Percentiles rank a stretch among this genome's conserved stretches.
Evolutionary conservation across 2,329 filamentous ascomycete genomes (phyloP).

Genomic region (Diaporthe aspalathi): DNA sequence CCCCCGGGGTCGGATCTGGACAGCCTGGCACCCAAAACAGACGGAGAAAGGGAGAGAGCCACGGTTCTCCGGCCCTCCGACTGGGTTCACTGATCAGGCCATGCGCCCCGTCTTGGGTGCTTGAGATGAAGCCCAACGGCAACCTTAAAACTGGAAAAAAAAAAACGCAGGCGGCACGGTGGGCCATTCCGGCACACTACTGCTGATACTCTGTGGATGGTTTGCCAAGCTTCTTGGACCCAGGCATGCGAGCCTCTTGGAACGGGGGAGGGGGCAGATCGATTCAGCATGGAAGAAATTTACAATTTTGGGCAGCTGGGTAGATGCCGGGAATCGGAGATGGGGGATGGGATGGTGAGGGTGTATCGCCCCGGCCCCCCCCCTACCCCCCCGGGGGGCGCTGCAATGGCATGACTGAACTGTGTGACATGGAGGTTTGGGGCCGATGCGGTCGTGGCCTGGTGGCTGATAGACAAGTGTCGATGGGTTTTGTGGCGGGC

Average conservation of each 20-base stretch:
- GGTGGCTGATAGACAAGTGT: neutral
- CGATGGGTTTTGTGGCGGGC: slow-evolving; percentile 6
- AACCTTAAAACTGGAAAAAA: slow-evolving; percentile 23
- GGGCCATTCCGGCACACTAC: neutral
- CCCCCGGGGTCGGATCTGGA: neutral
- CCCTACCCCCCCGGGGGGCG: too few species aligned
- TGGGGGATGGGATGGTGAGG: slow-evolving; percentile 11
- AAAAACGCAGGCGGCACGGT: neutral
- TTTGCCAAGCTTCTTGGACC: slow-evolving; percentile 25
- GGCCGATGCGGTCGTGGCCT: neutral
- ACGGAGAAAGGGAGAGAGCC: neutral
- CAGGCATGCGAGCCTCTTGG: neutral
- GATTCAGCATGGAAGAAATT: slow-evolving; percentile 19
- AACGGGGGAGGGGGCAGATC: slow-evolving; percentile 4
- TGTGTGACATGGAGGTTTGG: slow-evolving; percentile 19
- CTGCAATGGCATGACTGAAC: slow-evolving; percentile 17
- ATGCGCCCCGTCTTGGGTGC: slow-evolving; percentile 20
- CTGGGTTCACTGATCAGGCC: slow-evolving; percentile 25
- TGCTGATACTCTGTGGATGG: slow-evolving; percentile 9
- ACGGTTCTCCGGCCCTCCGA: neutral
- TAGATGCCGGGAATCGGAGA: slow-evolving; percentile 28
- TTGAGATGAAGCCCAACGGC: slow-evolving; percentile 19
- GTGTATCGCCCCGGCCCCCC: too few species aligned
- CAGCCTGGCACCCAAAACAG: too few species aligned
- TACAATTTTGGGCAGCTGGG: slow-evolving; percentile 26